phyloP scores from a whole-genome alignment of 2,329 filamentous ascomycete genomes.

The Phialophora expanda region DNA sequence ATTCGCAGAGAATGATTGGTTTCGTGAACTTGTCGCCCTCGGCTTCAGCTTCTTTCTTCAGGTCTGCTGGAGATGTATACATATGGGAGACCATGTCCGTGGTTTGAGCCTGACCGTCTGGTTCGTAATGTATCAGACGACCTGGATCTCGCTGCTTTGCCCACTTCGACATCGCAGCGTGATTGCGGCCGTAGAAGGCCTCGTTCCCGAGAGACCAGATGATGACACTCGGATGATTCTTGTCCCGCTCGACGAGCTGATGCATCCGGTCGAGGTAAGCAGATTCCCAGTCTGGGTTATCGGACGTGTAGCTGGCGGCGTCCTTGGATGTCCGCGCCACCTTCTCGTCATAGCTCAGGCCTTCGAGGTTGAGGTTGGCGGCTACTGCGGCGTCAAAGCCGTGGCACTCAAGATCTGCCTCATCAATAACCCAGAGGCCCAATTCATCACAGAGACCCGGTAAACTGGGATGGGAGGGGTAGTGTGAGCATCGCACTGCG shows the following conservation, averaged over 20 bases:
- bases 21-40: conserved; percentile 54
- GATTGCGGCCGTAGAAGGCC: conserved; percentile 72
- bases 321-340: conserved; percentile 27
- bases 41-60: conserved; percentile 43
- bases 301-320: conserved; percentile 42
- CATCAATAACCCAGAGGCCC: conserved; percentile 47
- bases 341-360: conserved; percentile 22
- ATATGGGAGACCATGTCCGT: conserved; percentile 72
- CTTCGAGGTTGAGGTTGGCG: conserved; percentile 8
- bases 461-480: conserved; percentile 59
- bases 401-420: conserved; percentile 48
- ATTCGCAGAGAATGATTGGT: conserved; percentile 55
- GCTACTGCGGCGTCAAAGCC: conserved; percentile 39
- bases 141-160: conserved; percentile 63
- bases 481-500: conserved; percentile 70
- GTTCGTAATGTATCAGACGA: conserved; percentile 70
- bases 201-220: conserved; percentile 78
- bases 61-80: conserved; percentile 57
- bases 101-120: conserved; percentile 63
- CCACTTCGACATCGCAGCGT: conserved; percentile 70
- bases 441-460: conserved; percentile 46
- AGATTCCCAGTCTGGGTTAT: conserved; percentile 51
- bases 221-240: conserved; percentile 72
- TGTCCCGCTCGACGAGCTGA: conserved; percentile 70
- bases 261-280: conserved; percentile 71